Conservation (phyloP, 257 asterid genomes). For the Paraleonurus japonicus region DNA sequence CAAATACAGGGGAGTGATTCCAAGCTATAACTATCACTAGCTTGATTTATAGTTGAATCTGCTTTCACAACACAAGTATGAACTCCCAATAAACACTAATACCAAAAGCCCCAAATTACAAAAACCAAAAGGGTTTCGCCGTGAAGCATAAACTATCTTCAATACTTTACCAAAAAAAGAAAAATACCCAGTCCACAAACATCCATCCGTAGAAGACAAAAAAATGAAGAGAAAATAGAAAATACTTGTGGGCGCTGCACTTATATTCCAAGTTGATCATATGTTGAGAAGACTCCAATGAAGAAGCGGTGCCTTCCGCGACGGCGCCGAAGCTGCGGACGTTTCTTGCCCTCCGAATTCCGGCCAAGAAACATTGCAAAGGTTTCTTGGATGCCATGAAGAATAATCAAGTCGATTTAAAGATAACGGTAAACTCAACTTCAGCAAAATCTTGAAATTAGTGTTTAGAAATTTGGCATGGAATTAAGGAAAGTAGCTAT, state of each 20-base stretch:
- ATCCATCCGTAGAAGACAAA: neutral
- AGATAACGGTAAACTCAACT: neutral
- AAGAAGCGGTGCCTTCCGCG: conserved; percentile 44
- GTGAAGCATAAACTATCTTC: neutral
- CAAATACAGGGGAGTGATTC: neutral
- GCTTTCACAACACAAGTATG: neutral
- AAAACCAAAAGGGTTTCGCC: neutral
- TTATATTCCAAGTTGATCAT: conserved; percentile 71
- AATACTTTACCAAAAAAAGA: neutral
- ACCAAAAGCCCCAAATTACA: neutral
- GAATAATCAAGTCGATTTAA: neutral
- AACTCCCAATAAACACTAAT: neutral
- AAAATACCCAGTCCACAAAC: too few relatives aligned
- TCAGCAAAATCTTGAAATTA: neutral
- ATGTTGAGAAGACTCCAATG: conserved; percentile 46
- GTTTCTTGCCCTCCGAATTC: conserved; percentile 39
- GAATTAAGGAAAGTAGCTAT: neutral
- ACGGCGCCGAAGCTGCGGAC: conserved; percentile 47
- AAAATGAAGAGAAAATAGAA: neutral
- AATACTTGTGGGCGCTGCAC: conserved; percentile 89
- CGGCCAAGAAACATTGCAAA: conserved; percentile 34
- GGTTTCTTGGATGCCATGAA: conserved; percentile 55
- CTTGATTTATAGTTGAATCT: neutral
- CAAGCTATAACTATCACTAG: neutral
- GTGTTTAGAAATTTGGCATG: neutral